Evolutionary conservation across 31 red algal genomes (phyloP).

Genomic region (Odonthalia washingtoniensis): DNA sequence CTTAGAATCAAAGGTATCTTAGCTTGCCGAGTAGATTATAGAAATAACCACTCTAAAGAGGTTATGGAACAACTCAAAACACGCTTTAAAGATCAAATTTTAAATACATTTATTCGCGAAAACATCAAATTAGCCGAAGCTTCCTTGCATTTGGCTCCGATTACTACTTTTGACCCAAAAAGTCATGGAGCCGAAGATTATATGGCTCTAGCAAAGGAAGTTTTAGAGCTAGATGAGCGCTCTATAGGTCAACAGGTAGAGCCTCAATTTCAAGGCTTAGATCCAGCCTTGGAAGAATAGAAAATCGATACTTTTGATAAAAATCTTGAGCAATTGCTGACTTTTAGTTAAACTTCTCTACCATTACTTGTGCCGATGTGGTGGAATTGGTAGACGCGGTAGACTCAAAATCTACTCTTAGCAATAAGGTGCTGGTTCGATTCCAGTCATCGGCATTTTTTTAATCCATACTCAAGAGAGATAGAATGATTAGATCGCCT

Average conservation of each 20-base stretch:
- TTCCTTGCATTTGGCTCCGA: not conserved
- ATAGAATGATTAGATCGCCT: too few relatives aligned
- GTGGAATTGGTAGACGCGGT: too few relatives aligned
- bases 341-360: too few relatives aligned
- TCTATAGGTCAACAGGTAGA: not conserved
- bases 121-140: conserved; percentile 17
- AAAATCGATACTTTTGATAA: too few relatives aligned
- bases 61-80: conserved; percentile 9
- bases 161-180: conserved; percentile 1
- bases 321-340: too few relatives aligned
- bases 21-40: not conserved
- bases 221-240: conserved; percentile 4
- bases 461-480: too few relatives aligned
- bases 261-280: too few relatives aligned
- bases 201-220: conserved; percentile 5
- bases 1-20: conserved; percentile 13
- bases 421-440: too few relatives aligned
- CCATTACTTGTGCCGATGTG: too few relatives aligned
- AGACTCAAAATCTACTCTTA: too few relatives aligned
- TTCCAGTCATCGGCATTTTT: too few relatives aligned
- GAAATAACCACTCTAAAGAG: not conserved
- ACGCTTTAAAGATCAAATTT: conserved; percentile 18
- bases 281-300: too few relatives aligned
- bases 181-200: conserved; percentile 22
- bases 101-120: conserved; percentile 21